Base-by-base conservation (phyloP, 129 eudicot species). In the Lonicera japonica region DNA sequence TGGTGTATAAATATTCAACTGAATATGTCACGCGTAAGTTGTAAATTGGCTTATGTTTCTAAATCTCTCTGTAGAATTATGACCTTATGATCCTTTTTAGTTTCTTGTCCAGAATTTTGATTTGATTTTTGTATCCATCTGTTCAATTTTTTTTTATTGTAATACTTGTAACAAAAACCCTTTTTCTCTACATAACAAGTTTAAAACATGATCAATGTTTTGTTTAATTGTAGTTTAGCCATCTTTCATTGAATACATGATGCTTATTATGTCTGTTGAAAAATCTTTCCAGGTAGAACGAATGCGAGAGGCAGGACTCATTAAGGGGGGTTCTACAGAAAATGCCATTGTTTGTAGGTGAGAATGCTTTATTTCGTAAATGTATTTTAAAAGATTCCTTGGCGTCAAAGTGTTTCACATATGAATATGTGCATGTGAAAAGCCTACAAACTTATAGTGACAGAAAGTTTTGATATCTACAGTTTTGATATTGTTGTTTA, bases 291-390 rank as follows among this genome's bases (percentile, higher is more conserved):
- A 94, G 99, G 95, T 94, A 69, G 95, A 94, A 75, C 74, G 73
- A 48, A 80, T 94, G 92, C 92, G 87, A 17, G 65, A 66, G 21
- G 72, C 81, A 48, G 95, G 95, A 51, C 91, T 94, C 57, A 94
- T 88, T 29, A 83, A 83, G 65, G 99, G 99, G n/a, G 99, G 99
- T 51, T 85, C 96, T 15, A 40, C 74, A 36, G 94, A 88, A 58
- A 94, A 87, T 65, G 99, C 99, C 52, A 82, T 94, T 69, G 76
- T 85, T 71, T 92, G 95, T 74, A 88, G 99, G 99, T 92, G 23
- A 70, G 83, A 29, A 69, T 69, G 56, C 61, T 51, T 29, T 61
- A 60, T 29, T 51, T 43, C 40, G 21, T 46, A 24, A 29, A 17
- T 63, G 64, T 59, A 29, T 19, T 60, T 50, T 41, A 21, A 21